Percentiles rank a stretch among this genome's conserved stretches.
Evolutionary conservation across 306 rosid genomes (phyloP).

Genomic region (Dicorynia guianensis): DNA sequence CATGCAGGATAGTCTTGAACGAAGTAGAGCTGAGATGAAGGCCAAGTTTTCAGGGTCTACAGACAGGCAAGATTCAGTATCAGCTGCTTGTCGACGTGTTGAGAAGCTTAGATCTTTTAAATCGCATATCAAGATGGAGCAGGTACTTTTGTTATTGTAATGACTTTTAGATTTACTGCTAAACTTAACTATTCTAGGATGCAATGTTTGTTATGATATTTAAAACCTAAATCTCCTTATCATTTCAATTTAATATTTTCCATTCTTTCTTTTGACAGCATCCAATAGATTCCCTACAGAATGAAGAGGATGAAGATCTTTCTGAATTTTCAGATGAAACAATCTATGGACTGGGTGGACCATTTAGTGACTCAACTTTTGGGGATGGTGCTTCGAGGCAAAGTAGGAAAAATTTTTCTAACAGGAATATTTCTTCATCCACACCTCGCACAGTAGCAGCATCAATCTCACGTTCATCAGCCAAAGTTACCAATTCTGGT

Average conservation of each 20-base stretch:
- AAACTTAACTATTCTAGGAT: conserved; percentile 5
- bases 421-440: conserved; percentile 52
- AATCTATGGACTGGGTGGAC: conserved; percentile 48
- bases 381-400: conserved; percentile 60
- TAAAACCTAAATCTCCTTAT: conserved; percentile 12
- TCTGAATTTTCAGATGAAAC: conserved; percentile 53
- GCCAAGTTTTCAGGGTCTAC: conserved; percentile 60
- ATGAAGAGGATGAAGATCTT: conserved; percentile 60
- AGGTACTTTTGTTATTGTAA: conserved; percentile 53
- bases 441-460: conserved; percentile 46
- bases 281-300: conserved; percentile 50
- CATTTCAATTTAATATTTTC: conserved; percentile 22
- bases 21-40: conserved; percentile 66
- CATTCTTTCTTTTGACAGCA: conserved; percentile 43
- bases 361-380: conserved; percentile 41
- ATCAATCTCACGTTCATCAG: conserved; percentile 53
- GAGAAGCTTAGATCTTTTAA: conserved; percentile 68
- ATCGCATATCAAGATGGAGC: conserved; percentile 55
- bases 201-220: neutral
- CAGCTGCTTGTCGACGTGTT: conserved; percentile 54
- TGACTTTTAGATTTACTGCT: conserved; percentile 25
- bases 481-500: conserved; percentile 56
- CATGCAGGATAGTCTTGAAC: conserved; percentile 72
- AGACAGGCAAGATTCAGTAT: conserved; percentile 54
- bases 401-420: conserved; percentile 51